Percentiles rank a stretch among this genome's conserved stretches.
phyloP scores from a whole-genome alignment of 257 asterid species.

The Solanum chiquidenum region DNA sequence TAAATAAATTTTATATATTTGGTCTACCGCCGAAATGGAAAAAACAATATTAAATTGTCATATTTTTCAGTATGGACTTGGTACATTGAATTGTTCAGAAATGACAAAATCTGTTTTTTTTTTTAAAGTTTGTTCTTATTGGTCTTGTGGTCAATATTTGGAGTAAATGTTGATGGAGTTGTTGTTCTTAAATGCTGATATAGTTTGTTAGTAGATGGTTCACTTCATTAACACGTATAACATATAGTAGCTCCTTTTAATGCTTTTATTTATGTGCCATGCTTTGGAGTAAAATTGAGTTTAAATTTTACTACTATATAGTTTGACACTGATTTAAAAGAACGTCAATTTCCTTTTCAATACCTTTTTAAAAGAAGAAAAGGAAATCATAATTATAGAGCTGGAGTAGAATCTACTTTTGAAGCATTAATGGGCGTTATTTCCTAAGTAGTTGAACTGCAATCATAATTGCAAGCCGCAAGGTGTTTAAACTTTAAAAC shows the following conservation, averaged over 20 bases:
- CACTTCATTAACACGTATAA: background rate
- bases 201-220: background rate
- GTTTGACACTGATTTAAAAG: background rate
- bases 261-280: background rate
- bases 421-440: background rate
- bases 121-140: background rate
- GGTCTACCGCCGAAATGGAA: background rate
- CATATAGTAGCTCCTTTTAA: background rate
- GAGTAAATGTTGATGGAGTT: background rate
- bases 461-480: background rate
- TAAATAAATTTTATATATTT: background rate
- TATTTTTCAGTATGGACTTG: background rate
- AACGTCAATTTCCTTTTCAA: background rate
- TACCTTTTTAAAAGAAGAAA: background rate
- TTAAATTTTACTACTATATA: background rate
- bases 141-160: background rate
- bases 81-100: background rate
- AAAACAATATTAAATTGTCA: background rate
- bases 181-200: background rate
- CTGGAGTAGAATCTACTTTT: background rate
- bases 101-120: background rate
- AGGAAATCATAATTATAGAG: background rate
- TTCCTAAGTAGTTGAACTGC: background rate
- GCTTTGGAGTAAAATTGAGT: background rate
- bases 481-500: background rate